Percentiles rank a stretch among this genome's conserved stretches.
These are phyloP conservation scores for grape (Vitis vinifera) DNA, from an alignment of 164 flowering plant species.

Conservation along the genomic window DNA sequence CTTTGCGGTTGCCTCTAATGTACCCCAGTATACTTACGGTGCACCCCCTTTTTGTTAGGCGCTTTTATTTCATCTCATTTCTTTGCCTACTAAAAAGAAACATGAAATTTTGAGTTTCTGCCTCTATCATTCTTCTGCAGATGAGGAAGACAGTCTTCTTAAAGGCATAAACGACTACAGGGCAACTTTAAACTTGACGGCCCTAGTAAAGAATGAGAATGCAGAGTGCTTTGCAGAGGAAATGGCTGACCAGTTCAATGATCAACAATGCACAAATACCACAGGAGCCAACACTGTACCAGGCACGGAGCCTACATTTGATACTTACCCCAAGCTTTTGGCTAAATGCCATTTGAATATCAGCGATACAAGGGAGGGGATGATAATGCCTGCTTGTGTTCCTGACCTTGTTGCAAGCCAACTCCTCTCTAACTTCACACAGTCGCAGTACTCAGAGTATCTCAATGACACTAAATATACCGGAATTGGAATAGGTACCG, in stretches of 20 bases:
- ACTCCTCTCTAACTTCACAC: constrained; percentile 43
- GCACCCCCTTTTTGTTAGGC: no score
- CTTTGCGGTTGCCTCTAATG: no score
- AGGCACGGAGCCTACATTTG: constrained; percentile 40
- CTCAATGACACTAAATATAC: constrained; percentile 54
- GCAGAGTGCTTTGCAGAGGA: constrained; percentile 80
- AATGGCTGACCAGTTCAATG: constrained; percentile 44
- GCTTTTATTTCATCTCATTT: no score
- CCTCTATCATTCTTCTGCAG: constrained; percentile 30
- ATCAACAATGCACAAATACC: constrained; percentile 43
- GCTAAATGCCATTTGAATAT: constrained; percentile 61
- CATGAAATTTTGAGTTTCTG: no score
- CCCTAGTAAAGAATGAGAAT: constrained; percentile 52
- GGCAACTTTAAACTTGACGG: constrained; percentile 39
- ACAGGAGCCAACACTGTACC: constrained; percentile 48
- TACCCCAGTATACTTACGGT: no score
- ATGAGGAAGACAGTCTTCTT: constrained; percentile 67
- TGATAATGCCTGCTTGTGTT: constrained; percentile 72
- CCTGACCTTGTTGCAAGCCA: constrained; percentile 45
- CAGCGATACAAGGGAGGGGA: constrained; percentile 58
- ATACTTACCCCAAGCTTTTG: constrained; percentile 49
- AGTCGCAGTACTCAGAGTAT: constrained; percentile 44
- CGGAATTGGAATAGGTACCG: constrained; percentile 59
- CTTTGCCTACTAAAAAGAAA: no score
- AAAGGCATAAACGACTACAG: constrained; percentile 69